Percentiles rank a stretch among this genome's conserved stretches.
phyloP scores from a whole-genome alignment of 371 early-diverging fungal species.

The Haplosporangium sp. region DNA sequence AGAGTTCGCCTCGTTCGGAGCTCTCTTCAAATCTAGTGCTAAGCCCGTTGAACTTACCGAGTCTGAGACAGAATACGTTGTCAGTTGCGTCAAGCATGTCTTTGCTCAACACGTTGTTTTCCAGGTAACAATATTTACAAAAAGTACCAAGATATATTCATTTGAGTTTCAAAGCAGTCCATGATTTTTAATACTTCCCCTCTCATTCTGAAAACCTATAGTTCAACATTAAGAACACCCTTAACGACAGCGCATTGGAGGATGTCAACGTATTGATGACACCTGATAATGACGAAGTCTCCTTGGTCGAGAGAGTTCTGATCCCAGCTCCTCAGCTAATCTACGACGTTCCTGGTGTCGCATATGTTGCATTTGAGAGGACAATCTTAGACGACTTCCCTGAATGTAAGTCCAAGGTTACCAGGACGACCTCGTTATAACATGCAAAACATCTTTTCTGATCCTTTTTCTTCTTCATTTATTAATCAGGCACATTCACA shows the following conservation, averaged over 20 bases:
- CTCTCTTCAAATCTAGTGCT: conserved; percentile 85
- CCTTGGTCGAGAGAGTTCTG: conserved; percentile 65
- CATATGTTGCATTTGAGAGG: conserved; percentile 87
- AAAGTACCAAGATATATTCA: too few relatives aligned
- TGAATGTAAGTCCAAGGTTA: conserved; percentile 54
- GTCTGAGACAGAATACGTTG: conserved; percentile 95
- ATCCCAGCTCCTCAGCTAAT: conserved; percentile 78
- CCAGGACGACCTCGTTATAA: too few relatives aligned
- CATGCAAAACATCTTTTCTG: not conserved
- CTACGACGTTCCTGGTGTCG: conserved; percentile 82
- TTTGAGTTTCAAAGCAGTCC: too few relatives aligned
- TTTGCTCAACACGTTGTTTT: conserved; percentile 92
- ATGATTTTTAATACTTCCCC: too few relatives aligned
- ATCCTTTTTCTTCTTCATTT: conserved; percentile 6
- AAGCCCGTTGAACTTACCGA: conserved; percentile 90
- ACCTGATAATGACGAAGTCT: conserved; percentile 74
- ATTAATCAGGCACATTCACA: conserved; percentile 74
- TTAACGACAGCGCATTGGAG: conserved; percentile 92
- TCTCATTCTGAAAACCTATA: conserved; percentile 15
- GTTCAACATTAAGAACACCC: conserved; percentile 94
- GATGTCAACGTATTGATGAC: conserved; percentile 91
- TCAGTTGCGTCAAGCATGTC: conserved; percentile 92
- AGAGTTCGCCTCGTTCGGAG: conserved; percentile 86
- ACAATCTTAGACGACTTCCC: conserved; percentile 69
- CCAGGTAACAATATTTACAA: conserved; percentile 68